Conservation (phyloP, 2,329 filamentous ascomycete species). For the Diaporthe citri region DNA sequence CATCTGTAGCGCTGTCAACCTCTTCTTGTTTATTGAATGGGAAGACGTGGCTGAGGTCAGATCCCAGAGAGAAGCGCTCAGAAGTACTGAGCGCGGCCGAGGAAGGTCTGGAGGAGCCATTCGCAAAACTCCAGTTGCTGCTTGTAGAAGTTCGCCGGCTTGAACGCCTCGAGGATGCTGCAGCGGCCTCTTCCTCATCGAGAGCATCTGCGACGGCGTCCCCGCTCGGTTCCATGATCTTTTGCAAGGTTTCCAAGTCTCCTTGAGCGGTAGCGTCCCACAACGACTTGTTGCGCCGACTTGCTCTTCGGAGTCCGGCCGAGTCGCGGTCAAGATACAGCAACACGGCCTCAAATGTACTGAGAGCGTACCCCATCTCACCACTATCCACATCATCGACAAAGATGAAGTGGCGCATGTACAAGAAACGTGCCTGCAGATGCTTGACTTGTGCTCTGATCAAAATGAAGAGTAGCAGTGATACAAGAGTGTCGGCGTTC, state of each 20-base stretch:
- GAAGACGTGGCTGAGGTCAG: conserved; percentile 85
- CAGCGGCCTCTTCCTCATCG: conserved; percentile 55
- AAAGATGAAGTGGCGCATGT: conserved; percentile 97
- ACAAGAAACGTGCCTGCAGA: conserved; percentile 88
- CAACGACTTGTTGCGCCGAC: conserved; percentile 84
- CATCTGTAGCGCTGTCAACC: conserved; percentile 48
- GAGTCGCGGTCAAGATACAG: conserved; percentile 90
- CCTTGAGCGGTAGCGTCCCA: conserved; percentile 91
- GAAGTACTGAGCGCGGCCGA: conserved; percentile 57
- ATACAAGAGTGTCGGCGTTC: conserved; percentile 93
- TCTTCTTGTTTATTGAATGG: conserved; percentile 80
- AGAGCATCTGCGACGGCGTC: conserved; percentile 60
- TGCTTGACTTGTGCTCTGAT: conserved; percentile 91
- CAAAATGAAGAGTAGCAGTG: conserved; percentile 89
- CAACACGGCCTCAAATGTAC: conserved; percentile 94
- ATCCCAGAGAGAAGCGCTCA: conserved; percentile 67
- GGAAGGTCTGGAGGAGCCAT: conserved; percentile 53
- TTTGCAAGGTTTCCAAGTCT: conserved; percentile 79
- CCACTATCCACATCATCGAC: conserved; percentile 97
- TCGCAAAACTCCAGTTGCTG: conserved; percentile 59
- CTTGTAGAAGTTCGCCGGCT: conserved; percentile 59
- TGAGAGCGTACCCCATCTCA: conserved; percentile 95
- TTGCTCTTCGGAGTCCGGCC: conserved; percentile 83
- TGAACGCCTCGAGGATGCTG: conserved; percentile 52
- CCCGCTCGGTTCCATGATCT: conserved; percentile 80